Base-by-base conservation (phyloP, 2,329 filamentous ascomycete genomes). In the Cladosporium sphaerospermum region DNA sequence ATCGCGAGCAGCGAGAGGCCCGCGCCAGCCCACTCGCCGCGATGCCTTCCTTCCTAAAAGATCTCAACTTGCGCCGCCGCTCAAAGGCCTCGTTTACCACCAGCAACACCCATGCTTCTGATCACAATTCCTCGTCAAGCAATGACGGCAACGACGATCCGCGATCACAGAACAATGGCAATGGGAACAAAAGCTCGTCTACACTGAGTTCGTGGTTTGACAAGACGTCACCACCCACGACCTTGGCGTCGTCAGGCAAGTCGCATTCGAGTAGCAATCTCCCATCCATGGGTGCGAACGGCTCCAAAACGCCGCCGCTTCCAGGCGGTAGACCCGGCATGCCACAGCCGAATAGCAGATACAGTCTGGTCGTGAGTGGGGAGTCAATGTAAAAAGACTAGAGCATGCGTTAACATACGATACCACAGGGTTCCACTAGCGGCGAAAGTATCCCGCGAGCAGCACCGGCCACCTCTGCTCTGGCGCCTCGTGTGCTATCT, bases 401-500 rank as follows among this genome's bases (percentile, higher is more conserved):
- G 32, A 39, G 23, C 34, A 28, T 18, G 10, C 11, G 31, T 45
- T 46, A 43, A 53, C 44, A 53, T n/a, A 32, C 9, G 19, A 41
- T n/a, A 11, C 40, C 19, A 11, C 19, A 51, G 48, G 48, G 48
- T 23, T 51, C 48, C 13, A 53, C 42, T 9, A 23, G 71, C 76
- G 19, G 67, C 75, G 28, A 78, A 19, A 45, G 42, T 31, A 41
- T 45, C 19, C 42, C 49, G 33, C 56, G 62, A 49, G 49, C 54
- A 28, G 56, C 58, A 28, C 62, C 64, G 23, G 60, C 63, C 18
- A 79, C 84, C 14, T 96, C 90, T 51, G 83, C 85, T 41, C 92
- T 88, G 71, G 87, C 89, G 31, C 91, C 92, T 19, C 82, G 83
- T 61, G 81, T 96, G 37, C 74, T 85, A 41, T 96, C 91, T 33